Conservation (phyloP, 805 yeast genomes). For the Wickerhamomyces mucosus region DNA sequence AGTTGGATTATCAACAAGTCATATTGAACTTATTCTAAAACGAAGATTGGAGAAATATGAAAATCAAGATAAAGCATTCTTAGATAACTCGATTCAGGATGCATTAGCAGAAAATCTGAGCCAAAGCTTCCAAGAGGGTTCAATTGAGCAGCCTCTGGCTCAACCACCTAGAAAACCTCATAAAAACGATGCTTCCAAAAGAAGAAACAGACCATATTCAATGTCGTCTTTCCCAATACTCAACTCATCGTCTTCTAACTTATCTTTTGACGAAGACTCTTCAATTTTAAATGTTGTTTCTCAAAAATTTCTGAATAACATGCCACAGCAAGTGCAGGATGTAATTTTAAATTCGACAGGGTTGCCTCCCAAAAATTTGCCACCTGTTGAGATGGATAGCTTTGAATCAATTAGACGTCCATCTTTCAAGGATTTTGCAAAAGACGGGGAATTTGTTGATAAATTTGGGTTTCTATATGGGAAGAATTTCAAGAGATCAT, state of each 20-base stretch:
- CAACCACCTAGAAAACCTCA: neutral
- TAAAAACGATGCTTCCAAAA: slow-evolving; percentile 5
- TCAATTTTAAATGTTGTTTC: slow-evolving; percentile 10
- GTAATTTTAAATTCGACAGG: slow-evolving; percentile 7
- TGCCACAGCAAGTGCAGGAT: slow-evolving; percentile 17
- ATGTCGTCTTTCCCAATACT: slow-evolving; percentile 7
- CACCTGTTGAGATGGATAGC: slow-evolving; percentile 36
- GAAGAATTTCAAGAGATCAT: slow-evolving; percentile 2
- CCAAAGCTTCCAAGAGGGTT: too few species aligned
- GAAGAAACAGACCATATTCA: slow-evolving; percentile 14
- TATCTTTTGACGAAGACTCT: neutral
- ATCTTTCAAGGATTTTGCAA: slow-evolving; percentile 16
- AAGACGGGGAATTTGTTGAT: slow-evolving; percentile 26
- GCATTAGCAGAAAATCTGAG: slow-evolving; percentile 22
- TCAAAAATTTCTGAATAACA: slow-evolving; percentile 11
- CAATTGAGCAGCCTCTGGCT: too few species aligned
- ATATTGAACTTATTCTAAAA: slow-evolving; percentile 25
- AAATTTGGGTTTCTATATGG: slow-evolving; percentile 40
- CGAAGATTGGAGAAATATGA: slow-evolving; percentile 7
- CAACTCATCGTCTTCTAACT: neutral
- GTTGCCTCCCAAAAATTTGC: slow-evolving; percentile 2
- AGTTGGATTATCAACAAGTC: slow-evolving; percentile 27
- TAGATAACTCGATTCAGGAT: slow-evolving; percentile 22
- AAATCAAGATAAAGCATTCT: slow-evolving; percentile 2
- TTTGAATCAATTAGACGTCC: slow-evolving; percentile 21